Evolutionary conservation across 176 grass and related monocot species (phyloP).

Genomic region (Elaeis guineensis): DNA sequence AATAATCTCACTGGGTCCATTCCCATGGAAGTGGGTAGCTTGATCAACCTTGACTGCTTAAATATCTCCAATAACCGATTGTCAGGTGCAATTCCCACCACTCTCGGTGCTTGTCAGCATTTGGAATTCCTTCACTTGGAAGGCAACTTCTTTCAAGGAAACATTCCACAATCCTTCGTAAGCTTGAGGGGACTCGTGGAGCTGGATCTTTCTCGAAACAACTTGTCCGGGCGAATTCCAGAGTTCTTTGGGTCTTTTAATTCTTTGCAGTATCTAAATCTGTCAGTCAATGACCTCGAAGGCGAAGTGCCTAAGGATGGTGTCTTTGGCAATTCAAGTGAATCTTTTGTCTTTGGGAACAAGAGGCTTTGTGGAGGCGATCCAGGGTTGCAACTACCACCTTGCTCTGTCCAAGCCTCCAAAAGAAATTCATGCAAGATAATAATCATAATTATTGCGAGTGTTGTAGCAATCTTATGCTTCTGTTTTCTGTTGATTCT

Average conservation of each 20-base stretch:
- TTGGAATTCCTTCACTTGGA: background rate
- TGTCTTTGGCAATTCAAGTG: constrained; percentile 4
- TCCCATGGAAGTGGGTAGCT: constrained; percentile 3
- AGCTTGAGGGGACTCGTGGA: background rate
- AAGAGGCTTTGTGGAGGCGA: no score
- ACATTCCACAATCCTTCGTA: background rate
- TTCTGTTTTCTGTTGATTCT: no score
- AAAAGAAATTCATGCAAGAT: no score
- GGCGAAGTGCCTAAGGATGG: constrained; percentile 11
- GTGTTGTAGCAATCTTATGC: no score
- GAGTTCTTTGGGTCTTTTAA: background rate
- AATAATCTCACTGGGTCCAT: constrained; percentile 1
- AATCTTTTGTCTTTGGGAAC: no score
- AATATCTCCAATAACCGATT: background rate
- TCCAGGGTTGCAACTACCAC: no score
- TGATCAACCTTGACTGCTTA: constrained; percentile 1
- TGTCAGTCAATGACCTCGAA: constrained; percentile 19
- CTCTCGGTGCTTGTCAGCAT: constrained; percentile 1
- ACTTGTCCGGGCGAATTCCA: constrained; percentile 9
- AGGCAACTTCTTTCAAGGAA: background rate
- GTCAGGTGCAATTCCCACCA: background rate
- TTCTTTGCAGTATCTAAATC: constrained; percentile 1
- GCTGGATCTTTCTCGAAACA: constrained; percentile 16
- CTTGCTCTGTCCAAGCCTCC: no score
- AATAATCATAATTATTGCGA: no score